Conservation (phyloP, 495 filamentous ascomycete genomes). For the Aspergillus steynii region DNA sequence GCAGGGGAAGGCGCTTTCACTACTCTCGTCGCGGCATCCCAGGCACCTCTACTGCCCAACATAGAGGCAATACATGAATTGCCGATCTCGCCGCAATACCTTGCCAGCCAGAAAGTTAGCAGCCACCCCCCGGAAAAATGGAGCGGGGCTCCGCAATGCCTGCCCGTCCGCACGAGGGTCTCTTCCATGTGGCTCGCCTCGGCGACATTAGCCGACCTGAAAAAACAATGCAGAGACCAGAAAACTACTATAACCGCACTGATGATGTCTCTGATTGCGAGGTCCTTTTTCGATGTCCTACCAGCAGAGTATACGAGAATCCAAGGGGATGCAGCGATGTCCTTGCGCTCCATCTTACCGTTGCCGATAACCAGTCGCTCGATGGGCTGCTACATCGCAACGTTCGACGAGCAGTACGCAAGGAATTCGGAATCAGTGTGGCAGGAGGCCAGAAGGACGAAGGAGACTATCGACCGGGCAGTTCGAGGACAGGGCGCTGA, state of each 20-base stretch:
- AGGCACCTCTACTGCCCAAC: background rate
- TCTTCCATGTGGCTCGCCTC: slow-evolving; percentile 10
- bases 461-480: slow-evolving; percentile 3
- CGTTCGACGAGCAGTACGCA: background rate
- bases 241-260: slow-evolving; percentile 6
- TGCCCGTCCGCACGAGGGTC: slow-evolving; percentile 8
- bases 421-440: slow-evolving; percentile 7
- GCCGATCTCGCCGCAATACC: background rate
- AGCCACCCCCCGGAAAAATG: slow-evolving; percentile 5
- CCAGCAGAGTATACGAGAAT: slow-evolving; percentile 4
- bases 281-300: slow-evolving; percentile 3
- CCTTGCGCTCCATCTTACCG: slow-evolving; percentile 6
- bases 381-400: slow-evolving; percentile 13
- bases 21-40: background rate
- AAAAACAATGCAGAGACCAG: slow-evolving; percentile 5
- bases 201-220: background rate
- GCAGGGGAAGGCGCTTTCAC: background rate
- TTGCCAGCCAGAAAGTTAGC: background rate
- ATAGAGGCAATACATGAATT: background rate
- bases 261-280: slow-evolving; percentile 6
- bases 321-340: slow-evolving; percentile 11
- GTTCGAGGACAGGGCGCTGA: slow-evolving; percentile 9
- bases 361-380: slow-evolving; percentile 5
- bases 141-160: slow-evolving; percentile 4
- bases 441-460: slow-evolving; percentile 12